Evolutionary conservation across 2,329 filamentous ascomycete species (phyloP), one percentile per base, ranked within the genome.

Genomic region (Achaetomium macrosporum): DNA sequence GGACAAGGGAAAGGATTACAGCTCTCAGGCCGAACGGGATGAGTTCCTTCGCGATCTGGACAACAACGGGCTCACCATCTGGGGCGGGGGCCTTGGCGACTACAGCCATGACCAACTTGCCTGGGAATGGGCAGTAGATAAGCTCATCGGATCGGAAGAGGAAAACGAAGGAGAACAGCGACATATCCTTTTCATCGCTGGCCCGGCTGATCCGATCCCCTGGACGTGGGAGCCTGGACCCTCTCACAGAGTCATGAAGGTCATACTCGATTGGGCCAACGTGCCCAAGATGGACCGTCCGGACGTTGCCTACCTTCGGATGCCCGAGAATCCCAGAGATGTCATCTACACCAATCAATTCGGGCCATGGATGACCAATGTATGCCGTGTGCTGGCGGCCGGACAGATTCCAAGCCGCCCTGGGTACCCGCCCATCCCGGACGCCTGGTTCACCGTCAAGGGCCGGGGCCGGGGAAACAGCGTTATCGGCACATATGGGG

Each of bases 271-370:
- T n/a, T 61, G 55, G 59, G n/a, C 43, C 12, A 16, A 54, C 3
- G 40, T 11, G 20, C 16, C 20, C 6, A 16, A 25, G 19, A 41
- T 59, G 51, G 35, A 54, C 31, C 60, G 61, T 5, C 59, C 53
- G 5, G 61, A 63, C 29, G 45, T 62, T 29, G 61, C 61, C 16
- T 63, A 62, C 40, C 36, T 63, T 8, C 57, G 61, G 12, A 50
- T 63, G 35, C 60, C 61, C 16, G 29, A 39, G 10, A 47, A 57
- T 12, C 31, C 39, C 30, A 42, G 13, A 12, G 47, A 42, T 13
- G 15, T 33, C 10, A 13, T 31, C 5, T 57, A 50, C 46, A 45
- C 43, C 11, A 63, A 61, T 51, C 30, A 51, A 12, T 57, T 50
- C 16, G 51, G 33, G 5, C 43, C 46, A 4, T 59, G 56, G 57